Conservation (phyloP, 164 flowering plant species). For the Kingdonia uniflora region DNA sequence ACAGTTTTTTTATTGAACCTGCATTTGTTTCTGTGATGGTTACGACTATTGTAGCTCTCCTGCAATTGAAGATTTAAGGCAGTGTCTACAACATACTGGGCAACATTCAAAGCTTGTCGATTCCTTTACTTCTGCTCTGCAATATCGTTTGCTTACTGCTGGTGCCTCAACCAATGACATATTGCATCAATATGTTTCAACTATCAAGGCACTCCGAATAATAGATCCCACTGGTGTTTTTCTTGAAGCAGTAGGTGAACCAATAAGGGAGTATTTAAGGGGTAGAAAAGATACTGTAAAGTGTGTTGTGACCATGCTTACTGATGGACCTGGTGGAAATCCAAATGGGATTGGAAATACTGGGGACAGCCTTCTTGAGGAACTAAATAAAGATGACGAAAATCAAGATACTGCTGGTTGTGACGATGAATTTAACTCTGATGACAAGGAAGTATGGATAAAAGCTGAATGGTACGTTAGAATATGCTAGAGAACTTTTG, state of each 20-base stretch:
- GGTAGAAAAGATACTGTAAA: conserved; percentile 96
- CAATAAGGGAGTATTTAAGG: conserved; percentile 81
- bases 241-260: conserved; percentile 97
- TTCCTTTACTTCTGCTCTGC: conserved; percentile 78
- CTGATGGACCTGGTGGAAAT: conserved; percentile 89
- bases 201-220: conserved; percentile 90
- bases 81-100: conserved; percentile 91
- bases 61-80: conserved; percentile 89
- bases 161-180: conserved; percentile 99
- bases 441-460: conserved; percentile 88
- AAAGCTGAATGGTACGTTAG: conserved; percentile 48
- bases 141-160: conserved; percentile 89
- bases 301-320: conserved; percentile 97
- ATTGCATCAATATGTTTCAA: conserved; percentile 94
- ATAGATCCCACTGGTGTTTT: conserved; percentile 92
- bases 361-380: conserved; percentile 98
- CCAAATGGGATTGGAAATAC: conserved; percentile 57
- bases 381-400: conserved; percentile 89
- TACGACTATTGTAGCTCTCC: conserved; percentile 57
- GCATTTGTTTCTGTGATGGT: not conserved
- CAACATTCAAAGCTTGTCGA: conserved; percentile 94
- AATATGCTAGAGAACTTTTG: no score
- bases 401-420: conserved; percentile 49
- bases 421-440: conserved; percentile 65
- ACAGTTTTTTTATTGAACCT: not conserved